phyloP scores from a whole-genome alignment of 1,139 yeast genomes.

The Candida buenavistaensis region DNA sequence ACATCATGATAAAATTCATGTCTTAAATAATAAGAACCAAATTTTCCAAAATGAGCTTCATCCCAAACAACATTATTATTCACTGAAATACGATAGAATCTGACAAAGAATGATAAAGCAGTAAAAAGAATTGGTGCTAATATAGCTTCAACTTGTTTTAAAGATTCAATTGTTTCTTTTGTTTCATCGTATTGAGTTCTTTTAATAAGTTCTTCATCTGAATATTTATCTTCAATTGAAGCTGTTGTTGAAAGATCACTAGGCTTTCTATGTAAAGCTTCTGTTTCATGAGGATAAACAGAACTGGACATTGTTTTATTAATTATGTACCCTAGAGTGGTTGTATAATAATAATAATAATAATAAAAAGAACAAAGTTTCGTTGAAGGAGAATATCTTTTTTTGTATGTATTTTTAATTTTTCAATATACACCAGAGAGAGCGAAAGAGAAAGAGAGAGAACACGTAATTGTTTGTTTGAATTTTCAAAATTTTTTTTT shows the following conservation, averaged over 20 bases:
- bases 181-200: constrained; percentile 30
- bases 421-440: too few species aligned
- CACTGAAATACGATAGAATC: constrained; percentile 53
- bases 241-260: constrained; percentile 4
- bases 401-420: background rate
- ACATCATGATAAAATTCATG: constrained; percentile 97
- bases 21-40: constrained; percentile 89
- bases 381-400: background rate
- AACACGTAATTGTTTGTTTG: constrained; percentile 8
- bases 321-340: too few species aligned
- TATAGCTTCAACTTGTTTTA: constrained; percentile 32
- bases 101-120: constrained; percentile 45
- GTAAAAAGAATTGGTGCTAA: constrained; percentile 52
- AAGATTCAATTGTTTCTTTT: constrained; percentile 32
- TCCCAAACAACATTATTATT: constrained; percentile 62
- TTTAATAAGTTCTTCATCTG: constrained; percentile 22
- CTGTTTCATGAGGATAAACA: constrained; percentile 23
- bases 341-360: background rate
- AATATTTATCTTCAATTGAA: constrained; percentile 12
- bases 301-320: constrained; percentile 28
- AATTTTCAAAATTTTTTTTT: too few species aligned
- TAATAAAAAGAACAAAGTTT: background rate
- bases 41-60: constrained; percentile 84
- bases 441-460: constrained; percentile 5
- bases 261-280: constrained; percentile 16